Evolutionary conservation across 129 eudicot genomes (phyloP), one percentile per base, ranked within the genome.

Genomic region (Scalesia atractyloides): DNA sequence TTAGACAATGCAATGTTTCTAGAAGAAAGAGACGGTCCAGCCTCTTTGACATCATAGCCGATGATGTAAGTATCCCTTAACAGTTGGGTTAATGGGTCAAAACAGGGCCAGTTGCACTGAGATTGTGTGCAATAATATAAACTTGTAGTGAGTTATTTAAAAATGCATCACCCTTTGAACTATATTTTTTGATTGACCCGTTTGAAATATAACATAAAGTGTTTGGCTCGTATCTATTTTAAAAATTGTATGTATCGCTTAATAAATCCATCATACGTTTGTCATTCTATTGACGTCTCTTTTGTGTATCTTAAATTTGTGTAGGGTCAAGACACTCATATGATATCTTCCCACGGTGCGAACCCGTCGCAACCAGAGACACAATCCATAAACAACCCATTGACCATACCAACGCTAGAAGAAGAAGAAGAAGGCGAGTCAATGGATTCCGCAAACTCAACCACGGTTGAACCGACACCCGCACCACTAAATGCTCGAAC

Each of bases 1-100:
- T 92, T 62, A 78, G 98, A 68, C 98, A 89, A 82, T 83, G 80
- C 81, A 92, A 89, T 78, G 75, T 83, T 66, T 89, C 98, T 1
- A 87, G 98, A 70, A 83, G 98, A 84, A 92, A 89, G 73, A 79
- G 98, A 74, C 89, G 98, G 52, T 89, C 98, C 51, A 92, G 98
- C 82, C 91, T 92, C 74, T 91, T 91, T 66, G 97, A 91, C 72
- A 88, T 91, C 48, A 90, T 88, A 26, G 87, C 90, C 7, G 96
- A 85, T 73, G 97, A 91, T 51, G 97, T 91, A 80, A 86, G 88
- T 80, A 60, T 46, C 41, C 13, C 67, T 10, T 66, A 3, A 49
- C 24, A 20, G 33, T 20, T 36, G 24, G 49, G 24, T 8, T 63
- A 33, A 61, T 15, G 49, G 48, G 30, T 63, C 48, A 15, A 36